Base-by-base conservation (phyloP, 345 rosid species). In the Citrus australasica region DNA sequence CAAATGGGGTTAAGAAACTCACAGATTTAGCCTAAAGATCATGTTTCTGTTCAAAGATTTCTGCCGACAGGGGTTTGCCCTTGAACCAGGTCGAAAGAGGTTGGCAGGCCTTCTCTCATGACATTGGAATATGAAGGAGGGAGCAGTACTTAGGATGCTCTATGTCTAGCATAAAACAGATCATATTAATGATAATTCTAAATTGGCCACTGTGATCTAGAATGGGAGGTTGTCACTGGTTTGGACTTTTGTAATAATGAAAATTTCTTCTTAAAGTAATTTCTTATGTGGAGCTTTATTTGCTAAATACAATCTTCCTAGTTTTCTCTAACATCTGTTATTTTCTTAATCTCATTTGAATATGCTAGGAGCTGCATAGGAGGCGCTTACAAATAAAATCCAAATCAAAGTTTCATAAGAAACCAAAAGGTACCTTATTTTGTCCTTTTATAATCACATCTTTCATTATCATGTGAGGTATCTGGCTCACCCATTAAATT, bases 361-460 rank as follows among this genome's bases (percentile, higher is more conserved):
- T 67, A 35, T 79, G 33, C 33, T 77, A 92, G 97, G 94, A 91
- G 82, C 90, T 92, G 56, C 97, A 89, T 76, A 87, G 86, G 82
- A 89, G 90, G 85, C 92, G 97, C 35, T 81, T 92, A 82, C 84
- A 85, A 79, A 77, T 92, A 42, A 92, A 89, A 87, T 80, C 83
- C 28, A 82, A 63, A 79, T 82, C 86, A 58, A 88, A 91, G 84
- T 37, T 78, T 58, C 81, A 66, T 53, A 86, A 87, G 84, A 89
- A 83, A 80, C 75, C 82, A 55, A 83, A 88, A 84, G 93, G 91
- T 87, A 78, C 24, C 13, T 38, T n/a, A 16, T 40, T 63, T 70
- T 32, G 38, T 61, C 28, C 35, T 78, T 71, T 32, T 32, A 10
- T 67, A 2, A 58, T 71, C 63, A 13, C 35, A 22, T 28, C 35